These are phyloP conservation scores for Aspergillus uvarum DNA, from an alignment of 2,329 filamentous ascomycete genomes.

Conservation along the genomic window DNA sequence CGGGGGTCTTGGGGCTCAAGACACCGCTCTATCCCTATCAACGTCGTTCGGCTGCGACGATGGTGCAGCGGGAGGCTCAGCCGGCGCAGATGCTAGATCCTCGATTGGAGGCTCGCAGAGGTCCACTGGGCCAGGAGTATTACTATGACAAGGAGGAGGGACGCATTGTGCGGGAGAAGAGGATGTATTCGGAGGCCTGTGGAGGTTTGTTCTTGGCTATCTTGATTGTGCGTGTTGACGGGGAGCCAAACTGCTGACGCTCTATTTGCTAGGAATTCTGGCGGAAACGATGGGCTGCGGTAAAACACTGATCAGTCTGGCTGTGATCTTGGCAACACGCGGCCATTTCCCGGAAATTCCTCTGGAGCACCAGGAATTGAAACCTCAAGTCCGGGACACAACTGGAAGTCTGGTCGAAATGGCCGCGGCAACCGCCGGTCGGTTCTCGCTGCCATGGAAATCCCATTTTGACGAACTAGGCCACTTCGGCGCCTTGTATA, in stretches of 20 bases:
- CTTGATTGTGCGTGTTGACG: not conserved
- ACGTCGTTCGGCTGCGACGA: slow-evolving; percentile 72
- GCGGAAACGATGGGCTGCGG: slow-evolving; percentile 59
- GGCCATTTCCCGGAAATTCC: slow-evolving; percentile 67
- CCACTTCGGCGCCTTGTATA: slow-evolving; percentile 52
- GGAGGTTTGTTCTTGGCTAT: slow-evolving; percentile 57
- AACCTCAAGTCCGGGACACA: slow-evolving; percentile 44
- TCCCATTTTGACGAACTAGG: slow-evolving; percentile 58
- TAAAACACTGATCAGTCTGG: slow-evolving; percentile 84
- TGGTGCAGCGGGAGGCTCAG: slow-evolving; percentile 77
- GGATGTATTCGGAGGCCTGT: slow-evolving; percentile 69
- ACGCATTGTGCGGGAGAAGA: slow-evolving; percentile 63
- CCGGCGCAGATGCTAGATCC: slow-evolving; percentile 70
- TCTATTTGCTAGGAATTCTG: slow-evolving; percentile 37
- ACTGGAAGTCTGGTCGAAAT: slow-evolving; percentile 71
- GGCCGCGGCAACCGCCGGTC: slow-evolving; percentile 68
- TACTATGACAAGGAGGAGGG: slow-evolving; percentile 69
- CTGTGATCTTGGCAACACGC: slow-evolving; percentile 73
- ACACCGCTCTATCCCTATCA: slow-evolving; percentile 77
- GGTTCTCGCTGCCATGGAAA: slow-evolving; percentile 69
- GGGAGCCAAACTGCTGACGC: not conserved
- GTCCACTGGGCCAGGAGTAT: slow-evolving; percentile 63
- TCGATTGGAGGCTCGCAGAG: slow-evolving; percentile 60
- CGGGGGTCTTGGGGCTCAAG: slow-evolving; percentile 39
- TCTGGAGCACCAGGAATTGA: slow-evolving; percentile 54